Base-by-base conservation (phyloP, 2,329 filamentous ascomycete species). In the Biscogniauxia marginata region DNA sequence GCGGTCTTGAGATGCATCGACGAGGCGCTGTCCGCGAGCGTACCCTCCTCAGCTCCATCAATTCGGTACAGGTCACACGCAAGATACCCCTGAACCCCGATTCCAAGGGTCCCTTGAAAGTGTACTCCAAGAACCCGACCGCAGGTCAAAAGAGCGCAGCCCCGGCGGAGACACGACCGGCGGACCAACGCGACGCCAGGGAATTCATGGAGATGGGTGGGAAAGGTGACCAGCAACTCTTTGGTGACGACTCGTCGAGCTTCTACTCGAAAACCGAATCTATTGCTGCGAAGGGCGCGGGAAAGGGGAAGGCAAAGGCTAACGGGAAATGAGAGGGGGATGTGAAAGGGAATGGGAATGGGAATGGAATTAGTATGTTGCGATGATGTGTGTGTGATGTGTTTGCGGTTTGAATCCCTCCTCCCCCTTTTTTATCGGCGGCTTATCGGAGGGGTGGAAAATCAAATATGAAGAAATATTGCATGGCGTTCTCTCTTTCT, bases 151-250 rank as follows among this genome's bases (percentile, higher is more conserved):
- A 71, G 24, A 71, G 72, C 46, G 74, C 76, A 60, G 64, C 67
- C 16, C 60, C 65, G 60, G 81, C 80, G 58, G 90, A 96, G 74
- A 73, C 79, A 0, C 81, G 81, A 0, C 93, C 93, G 0, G 84
- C 85, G 22, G 83, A 85, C 25, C 78, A 86, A 58, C 81, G 91
- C 54, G 82, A 84, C 25, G 81, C 90, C 0, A 78, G 82, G 4
- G 91, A 95, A 66, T 98, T 97, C 65, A 87, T 91, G 72, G 84
- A 87, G 59, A 82, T 96, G 78, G 93, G 93, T 43, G 91, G 91
- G 16, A 90, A 89, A 66, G 93, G 92, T 4, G 93, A 98, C 67
- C 85, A 91, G 72, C 78, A 82, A 46, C 79, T 97, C 13, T 97
- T 87, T 70, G 84, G 82, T 8, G 78, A 90, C 50, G 87, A 90